These are phyloP conservation scores for Leccinum variabile DNA, from an alignment of 1,284 basidiomycete species.

Conservation along the genomic window DNA sequence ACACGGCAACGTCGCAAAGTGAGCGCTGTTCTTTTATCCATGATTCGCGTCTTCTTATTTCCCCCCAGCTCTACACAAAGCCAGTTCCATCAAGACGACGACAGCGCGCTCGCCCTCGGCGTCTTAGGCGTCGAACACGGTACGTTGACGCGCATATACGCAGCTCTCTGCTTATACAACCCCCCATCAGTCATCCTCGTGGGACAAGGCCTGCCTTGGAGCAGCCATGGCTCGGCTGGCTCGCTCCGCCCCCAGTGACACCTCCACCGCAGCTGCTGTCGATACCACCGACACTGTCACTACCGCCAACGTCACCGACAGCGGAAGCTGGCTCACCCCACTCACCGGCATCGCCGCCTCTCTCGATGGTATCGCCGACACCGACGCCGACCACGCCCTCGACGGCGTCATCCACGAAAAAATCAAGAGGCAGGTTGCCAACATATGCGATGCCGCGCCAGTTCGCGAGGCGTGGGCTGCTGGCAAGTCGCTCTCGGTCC, in stretches of 20 bases:
- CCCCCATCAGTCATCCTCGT: slow-evolving; percentile 65
- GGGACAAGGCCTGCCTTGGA: slow-evolving; percentile 65
- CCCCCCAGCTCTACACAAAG: slow-evolving; percentile 37
- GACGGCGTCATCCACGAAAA: slow-evolving; percentile 71
- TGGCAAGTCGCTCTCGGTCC: slow-evolving; percentile 51
- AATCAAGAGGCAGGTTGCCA: slow-evolving; percentile 68
- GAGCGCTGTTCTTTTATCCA: slow-evolving; percentile 18
- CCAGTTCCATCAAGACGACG: slow-evolving; percentile 80
- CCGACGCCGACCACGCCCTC: slow-evolving; percentile 44
- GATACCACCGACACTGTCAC: neutral
- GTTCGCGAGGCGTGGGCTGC: slow-evolving; percentile 72
- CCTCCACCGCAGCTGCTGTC: neutral
- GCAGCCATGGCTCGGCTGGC: slow-evolving; percentile 32
- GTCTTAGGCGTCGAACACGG: slow-evolving; percentile 82
- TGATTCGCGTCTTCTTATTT: neutral
- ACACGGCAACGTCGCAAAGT: slow-evolving; percentile 68
- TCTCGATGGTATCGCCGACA: slow-evolving; percentile 40
- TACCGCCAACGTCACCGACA: neutral
- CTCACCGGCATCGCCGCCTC: slow-evolving; percentile 58
- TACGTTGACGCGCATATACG: slow-evolving; percentile 36
- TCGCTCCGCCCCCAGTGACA: slow-evolving; percentile 9
- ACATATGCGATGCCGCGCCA: slow-evolving; percentile 62
- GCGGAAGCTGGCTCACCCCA: slow-evolving; percentile 65
- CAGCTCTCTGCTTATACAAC: no score
- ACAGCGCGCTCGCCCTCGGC: slow-evolving; percentile 72